Evolutionary conservation across 257 asterid genomes (phyloP).

Genomic region (Solanum paucissectum): DNA sequence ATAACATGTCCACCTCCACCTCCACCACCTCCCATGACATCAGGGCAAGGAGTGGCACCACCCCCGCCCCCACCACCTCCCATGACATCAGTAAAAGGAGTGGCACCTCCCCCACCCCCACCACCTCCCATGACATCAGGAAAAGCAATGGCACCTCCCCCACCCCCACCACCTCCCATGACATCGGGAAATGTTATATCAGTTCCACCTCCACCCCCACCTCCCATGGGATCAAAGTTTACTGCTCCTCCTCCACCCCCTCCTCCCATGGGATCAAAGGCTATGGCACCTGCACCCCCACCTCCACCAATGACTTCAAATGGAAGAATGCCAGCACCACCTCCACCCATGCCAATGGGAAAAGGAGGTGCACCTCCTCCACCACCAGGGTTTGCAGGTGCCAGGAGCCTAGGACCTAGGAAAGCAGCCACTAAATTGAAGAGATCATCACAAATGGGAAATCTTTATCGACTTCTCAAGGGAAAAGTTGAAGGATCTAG

Average conservation of each 20-base stretch:
- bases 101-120: slow-evolving; percentile 22
- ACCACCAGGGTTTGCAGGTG: slow-evolving; percentile 47
- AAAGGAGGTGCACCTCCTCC: slow-evolving; percentile 54
- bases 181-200: neutral
- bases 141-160: slow-evolving; percentile 3
- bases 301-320: slow-evolving; percentile 36
- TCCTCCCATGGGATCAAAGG: slow-evolving; percentile 8
- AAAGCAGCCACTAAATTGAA: slow-evolving; percentile 53
- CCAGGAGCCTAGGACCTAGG: slow-evolving; percentile 30
- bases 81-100: neutral
- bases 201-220: slow-evolving; percentile 21
- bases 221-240: neutral
- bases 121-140: slow-evolving; percentile 1
- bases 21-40: slow-evolving; percentile 6
- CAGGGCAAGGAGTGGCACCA: neutral
- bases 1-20: slow-evolving; percentile 4
- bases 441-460: slow-evolving; percentile 87
- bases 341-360: slow-evolving; percentile 30
- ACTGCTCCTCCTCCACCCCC: slow-evolving; percentile 18
- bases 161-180: slow-evolving; percentile 21
- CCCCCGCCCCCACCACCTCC: slow-evolving; percentile 18
- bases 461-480: slow-evolving; percentile 71
- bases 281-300: slow-evolving; percentile 26
- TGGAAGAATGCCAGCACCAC: slow-evolving; percentile 30
- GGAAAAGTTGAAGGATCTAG: slow-evolving; percentile 80